These are phyloP conservation scores for Maudiozyma barnettii DNA, from an alignment of 805 yeast genomes.

Conservation along the genomic window DNA sequence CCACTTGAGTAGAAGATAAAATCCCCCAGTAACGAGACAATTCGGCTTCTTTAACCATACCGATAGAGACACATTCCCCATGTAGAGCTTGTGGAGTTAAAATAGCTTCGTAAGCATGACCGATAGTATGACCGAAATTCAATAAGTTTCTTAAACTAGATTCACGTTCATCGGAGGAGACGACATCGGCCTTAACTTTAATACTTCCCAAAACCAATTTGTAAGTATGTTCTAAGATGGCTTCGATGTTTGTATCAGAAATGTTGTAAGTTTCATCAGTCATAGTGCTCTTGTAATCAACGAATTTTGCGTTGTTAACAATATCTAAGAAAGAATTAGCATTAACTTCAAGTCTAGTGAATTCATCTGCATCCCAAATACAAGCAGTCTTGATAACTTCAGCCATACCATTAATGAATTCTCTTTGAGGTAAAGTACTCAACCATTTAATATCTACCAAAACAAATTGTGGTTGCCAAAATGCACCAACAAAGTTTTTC, in stretches of 20 bases:
- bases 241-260: slow-evolving; percentile 51
- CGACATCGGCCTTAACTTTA: slow-evolving; percentile 87
- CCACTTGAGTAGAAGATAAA: slow-evolving; percentile 86
- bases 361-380: slow-evolving; percentile 89
- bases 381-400: slow-evolving; percentile 98
- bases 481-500: slow-evolving; percentile 91
- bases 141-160: slow-evolving; percentile 85
- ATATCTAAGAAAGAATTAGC: slow-evolving; percentile 60
- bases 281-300: slow-evolving; percentile 4
- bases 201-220: slow-evolving; percentile 79
- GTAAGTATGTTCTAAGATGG: slow-evolving; percentile 64
- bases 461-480: slow-evolving; percentile 90
- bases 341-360: slow-evolving; percentile 70
- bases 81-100: slow-evolving; percentile 92
- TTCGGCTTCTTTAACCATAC: slow-evolving; percentile 92
- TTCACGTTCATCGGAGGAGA: slow-evolving; percentile 88
- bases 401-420: slow-evolving; percentile 96
- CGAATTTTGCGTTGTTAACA: slow-evolving; percentile 35
- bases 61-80: slow-evolving; percentile 98
- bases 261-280: slow-evolving; percentile 20
- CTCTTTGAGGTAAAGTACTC: slow-evolving; percentile 82
- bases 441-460: slow-evolving; percentile 82
- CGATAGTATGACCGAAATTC: slow-evolving; percentile 94
- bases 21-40: slow-evolving; percentile 85
- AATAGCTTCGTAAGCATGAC: slow-evolving; percentile 97